Percentiles rank a stretch among this genome's conserved stretches.
phyloP scores from a whole-genome alignment of 2,329 filamentous ascomycete genomes.

The Neofusicoccum sp. region DNA sequence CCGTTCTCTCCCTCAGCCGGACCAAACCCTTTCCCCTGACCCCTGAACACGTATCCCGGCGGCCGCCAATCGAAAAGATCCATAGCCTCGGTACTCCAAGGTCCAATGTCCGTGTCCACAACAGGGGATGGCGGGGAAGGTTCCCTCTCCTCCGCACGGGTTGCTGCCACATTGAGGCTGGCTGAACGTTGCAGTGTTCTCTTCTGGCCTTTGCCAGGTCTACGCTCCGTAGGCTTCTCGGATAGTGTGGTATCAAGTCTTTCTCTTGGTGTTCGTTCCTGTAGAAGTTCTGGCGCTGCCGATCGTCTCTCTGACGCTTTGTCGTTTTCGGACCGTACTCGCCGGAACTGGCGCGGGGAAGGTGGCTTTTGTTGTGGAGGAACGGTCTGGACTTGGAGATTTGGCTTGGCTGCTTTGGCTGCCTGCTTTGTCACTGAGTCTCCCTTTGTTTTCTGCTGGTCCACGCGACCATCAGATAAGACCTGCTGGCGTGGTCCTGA shows the following conservation, averaged over 20 bases:
- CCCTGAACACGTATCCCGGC: constrained; percentile 28
- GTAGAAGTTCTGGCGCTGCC: background rate
- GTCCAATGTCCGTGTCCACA: constrained; percentile 55
- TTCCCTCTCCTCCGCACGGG: constrained; percentile 1
- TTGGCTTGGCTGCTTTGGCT: background rate
- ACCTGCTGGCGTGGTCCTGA: constrained; percentile 26
- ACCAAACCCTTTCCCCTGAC: constrained; percentile 14
- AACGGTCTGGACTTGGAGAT: background rate
- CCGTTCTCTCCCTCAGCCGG: background rate
- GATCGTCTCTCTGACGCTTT: background rate
- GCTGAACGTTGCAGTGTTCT: background rate
- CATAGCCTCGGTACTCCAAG: constrained; percentile 68
- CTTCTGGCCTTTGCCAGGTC: background rate
- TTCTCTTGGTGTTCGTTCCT: background rate
- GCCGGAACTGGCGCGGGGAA: constrained; percentile 10
- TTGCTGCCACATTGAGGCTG: background rate
- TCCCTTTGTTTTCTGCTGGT: constrained; percentile 21
- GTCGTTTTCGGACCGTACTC: constrained; percentile 19
- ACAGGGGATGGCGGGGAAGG: constrained; percentile 44
- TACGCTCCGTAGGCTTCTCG: background rate
- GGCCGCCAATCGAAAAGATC: constrained; percentile 65
- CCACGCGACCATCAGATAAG: constrained; percentile 29
- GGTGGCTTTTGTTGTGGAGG: background rate
- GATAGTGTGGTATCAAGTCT: background rate
- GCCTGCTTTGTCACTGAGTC: background rate